These are phyloP conservation scores for Maudiozyma barnettii DNA, from an alignment of 805 yeast genomes.

Conservation along the genomic window DNA sequence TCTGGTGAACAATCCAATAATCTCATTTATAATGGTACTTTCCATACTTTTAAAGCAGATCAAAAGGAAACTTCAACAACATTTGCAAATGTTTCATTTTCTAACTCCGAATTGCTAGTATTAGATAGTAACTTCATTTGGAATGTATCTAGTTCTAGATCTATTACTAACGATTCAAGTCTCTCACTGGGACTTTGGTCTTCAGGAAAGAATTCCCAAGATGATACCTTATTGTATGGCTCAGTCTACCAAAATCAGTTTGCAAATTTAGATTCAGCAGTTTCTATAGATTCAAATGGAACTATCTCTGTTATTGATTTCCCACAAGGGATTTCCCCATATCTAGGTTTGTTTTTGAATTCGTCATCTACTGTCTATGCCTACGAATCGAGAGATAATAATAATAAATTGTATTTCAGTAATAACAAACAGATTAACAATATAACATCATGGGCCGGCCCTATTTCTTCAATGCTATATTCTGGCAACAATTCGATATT, in stretches of 20 bases:
- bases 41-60: conserved; percentile 8
- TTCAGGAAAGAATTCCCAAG: conserved; percentile 19
- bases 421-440: not conserved
- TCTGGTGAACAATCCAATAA: conserved; percentile 8
- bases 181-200: conserved; percentile 20
- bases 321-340: conserved; percentile 8
- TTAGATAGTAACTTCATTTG: conserved; percentile 21
- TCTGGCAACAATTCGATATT: conserved; percentile 19
- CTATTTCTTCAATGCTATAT: conserved; percentile 18
- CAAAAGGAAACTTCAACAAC: conserved; percentile 2
- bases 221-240: conserved; percentile 30
- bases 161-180: conserved; percentile 16
- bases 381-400: conserved; percentile 35
- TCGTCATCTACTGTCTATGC: conserved; percentile 45
- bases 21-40: conserved; percentile 18
- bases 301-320: not conserved
- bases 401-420: conserved; percentile 4
- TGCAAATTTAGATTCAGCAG: conserved; percentile 15
- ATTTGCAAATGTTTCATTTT: conserved; percentile 16
- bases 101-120: conserved; percentile 13
- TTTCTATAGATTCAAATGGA: conserved; percentile 7
- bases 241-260: conserved; percentile 13
- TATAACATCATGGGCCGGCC: conserved; percentile 14
- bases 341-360: conserved; percentile 37
- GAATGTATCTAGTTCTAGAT: conserved; percentile 21